Percentiles rank a stretch among this genome's conserved stretches.
Evolutionary conservation across 352 stramenopile genomes (phyloP).

Genomic region (Hyaloperonospora arabidopsidis): DNA sequence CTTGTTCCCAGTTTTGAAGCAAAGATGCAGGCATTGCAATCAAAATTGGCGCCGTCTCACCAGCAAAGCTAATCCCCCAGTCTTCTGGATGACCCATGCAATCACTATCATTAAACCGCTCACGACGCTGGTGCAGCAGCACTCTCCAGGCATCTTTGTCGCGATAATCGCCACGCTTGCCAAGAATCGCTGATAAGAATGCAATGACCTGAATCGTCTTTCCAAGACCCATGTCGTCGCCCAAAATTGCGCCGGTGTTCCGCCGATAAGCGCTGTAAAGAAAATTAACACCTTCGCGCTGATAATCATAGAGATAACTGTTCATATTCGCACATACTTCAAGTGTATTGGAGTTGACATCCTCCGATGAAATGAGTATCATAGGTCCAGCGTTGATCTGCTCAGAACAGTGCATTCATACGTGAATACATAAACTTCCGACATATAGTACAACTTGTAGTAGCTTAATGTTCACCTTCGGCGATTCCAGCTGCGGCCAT

Average conservation of each 20-base stretch:
- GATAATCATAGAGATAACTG: constrained; percentile 66
- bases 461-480: constrained; percentile 22
- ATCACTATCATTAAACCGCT: constrained; percentile 32
- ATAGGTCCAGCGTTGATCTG: constrained; percentile 37
- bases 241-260: constrained; percentile 86
- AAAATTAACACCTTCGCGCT: constrained; percentile 61
- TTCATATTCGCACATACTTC: constrained; percentile 69
- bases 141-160: constrained; percentile 93
- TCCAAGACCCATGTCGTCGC: constrained; percentile 97
- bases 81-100: constrained; percentile 30
- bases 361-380: constrained; percentile 19
- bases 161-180: constrained; percentile 89
- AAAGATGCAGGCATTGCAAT: constrained; percentile 96
- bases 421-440: constrained; percentile 1
- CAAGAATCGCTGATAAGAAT: constrained; percentile 85
- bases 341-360: constrained; percentile 9
- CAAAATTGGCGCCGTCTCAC: constrained; percentile 84
- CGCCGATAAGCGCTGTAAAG: constrained; percentile 47
- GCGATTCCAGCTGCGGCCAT: constrained; percentile 47
- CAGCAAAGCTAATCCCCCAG: constrained; percentile 33
- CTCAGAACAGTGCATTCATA: neutral
- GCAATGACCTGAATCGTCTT: constrained; percentile 92
- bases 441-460: neutral
- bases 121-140: constrained; percentile 90
- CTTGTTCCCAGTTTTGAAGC: constrained; percentile 98